A percentile compares a stretch with the other conserved stretches of the same genome.
Conservation (phyloP, 1,284 basidiomycete species). For the Flammula alnicola region DNA sequence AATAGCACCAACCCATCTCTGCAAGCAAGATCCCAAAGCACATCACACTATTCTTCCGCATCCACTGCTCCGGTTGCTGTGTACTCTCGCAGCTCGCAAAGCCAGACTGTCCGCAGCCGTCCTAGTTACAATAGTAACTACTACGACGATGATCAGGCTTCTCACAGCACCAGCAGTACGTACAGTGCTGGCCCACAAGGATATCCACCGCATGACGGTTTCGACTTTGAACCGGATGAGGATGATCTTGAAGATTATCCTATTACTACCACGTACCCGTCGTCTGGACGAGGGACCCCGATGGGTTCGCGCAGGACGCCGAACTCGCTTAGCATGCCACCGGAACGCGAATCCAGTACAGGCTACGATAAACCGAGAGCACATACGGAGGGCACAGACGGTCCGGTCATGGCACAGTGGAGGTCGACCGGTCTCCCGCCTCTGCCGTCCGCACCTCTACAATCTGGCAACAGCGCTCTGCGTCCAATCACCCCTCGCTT, state of each 20-base stretch:
- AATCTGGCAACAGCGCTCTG: constrained; percentile 33
- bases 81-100: constrained; percentile 32
- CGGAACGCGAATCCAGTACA: constrained; percentile 54
- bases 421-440: constrained; percentile 36
- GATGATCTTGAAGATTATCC: constrained; percentile 80
- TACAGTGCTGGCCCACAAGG: constrained; percentile 55
- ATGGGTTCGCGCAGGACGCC: constrained; percentile 53
- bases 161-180: constrained; percentile 35
- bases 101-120: constrained; percentile 41
- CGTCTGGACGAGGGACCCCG: constrained; percentile 74
- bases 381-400: constrained; percentile 75
- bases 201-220: constrained; percentile 65
- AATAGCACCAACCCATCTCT: constrained; percentile 51
- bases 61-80: constrained; percentile 32
- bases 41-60: constrained; percentile 25
- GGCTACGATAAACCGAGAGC: constrained; percentile 63
- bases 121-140: constrained; percentile 26
- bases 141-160: constrained; percentile 43
- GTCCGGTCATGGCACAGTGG: constrained; percentile 71
- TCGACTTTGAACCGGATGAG: constrained; percentile 69
- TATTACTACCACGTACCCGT: constrained; percentile 40
- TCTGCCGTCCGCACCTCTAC: constrained; percentile 34
- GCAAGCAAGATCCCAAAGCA: constrained; percentile 28
- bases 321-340: constrained; percentile 61
- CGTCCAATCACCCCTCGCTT: constrained; percentile 56